phyloP scores from a whole-genome alignment of 768 basidiomycete genomes.

The Clavulina sp. region DNA sequence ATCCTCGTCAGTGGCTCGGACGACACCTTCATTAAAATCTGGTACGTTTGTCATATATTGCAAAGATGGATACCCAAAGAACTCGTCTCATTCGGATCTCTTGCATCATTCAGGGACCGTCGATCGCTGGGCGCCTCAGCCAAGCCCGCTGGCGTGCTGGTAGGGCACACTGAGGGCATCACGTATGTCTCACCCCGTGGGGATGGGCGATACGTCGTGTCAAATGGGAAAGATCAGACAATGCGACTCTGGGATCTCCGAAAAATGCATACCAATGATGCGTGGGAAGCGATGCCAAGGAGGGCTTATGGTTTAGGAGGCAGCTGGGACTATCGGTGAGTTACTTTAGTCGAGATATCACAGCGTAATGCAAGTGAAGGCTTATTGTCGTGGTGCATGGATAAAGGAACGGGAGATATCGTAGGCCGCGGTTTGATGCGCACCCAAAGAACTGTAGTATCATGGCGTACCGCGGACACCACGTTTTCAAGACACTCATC shows the following conservation, averaged over 20 bases:
- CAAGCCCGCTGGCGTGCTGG: slow-evolving; percentile 81
- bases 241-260: slow-evolving; percentile 84
- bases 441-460: slow-evolving; percentile 87
- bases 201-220: slow-evolving; percentile 87
- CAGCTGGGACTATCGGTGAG: slow-evolving; percentile 72
- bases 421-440: slow-evolving; percentile 30
- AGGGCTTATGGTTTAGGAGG: slow-evolving; percentile 34
- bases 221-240: slow-evolving; percentile 92
- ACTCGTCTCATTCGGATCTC: background rate
- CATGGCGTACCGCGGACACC: slow-evolving; percentile 89
- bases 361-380: too few species aligned
- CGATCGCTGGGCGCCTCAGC: slow-evolving; percentile 29
- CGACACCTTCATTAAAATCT: slow-evolving; percentile 87
- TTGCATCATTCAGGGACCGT: slow-evolving; percentile 27
- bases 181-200: slow-evolving; percentile 92
- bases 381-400: too few species aligned
- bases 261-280: slow-evolving; percentile 65
- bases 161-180: slow-evolving; percentile 92
- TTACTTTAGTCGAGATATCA: too few species aligned
- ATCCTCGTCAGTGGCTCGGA: slow-evolving; percentile 91
- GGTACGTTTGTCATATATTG: slow-evolving; percentile 34
- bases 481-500: slow-evolving; percentile 79
- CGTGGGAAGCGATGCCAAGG: slow-evolving; percentile 38
- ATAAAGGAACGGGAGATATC: background rate
- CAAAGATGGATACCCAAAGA: too few species aligned